phyloP scores from a whole-genome alignment of 768 basidiomycete genomes.

The Pholiota conissans region DNA sequence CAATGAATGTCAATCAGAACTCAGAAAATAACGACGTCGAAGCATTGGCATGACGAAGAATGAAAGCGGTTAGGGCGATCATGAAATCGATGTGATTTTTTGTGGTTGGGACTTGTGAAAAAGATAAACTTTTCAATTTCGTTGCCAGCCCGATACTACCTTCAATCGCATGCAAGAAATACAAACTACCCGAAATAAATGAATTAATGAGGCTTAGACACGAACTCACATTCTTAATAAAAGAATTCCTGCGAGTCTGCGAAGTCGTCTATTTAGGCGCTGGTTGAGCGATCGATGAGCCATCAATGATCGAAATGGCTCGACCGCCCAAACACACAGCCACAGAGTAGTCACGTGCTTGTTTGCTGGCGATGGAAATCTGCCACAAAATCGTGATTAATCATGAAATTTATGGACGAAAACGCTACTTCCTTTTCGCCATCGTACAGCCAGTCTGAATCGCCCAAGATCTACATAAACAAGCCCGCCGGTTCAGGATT shows the following conservation, averaged over 20 bases:
- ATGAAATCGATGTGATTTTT: too few relatives aligned
- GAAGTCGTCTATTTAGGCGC: neutral
- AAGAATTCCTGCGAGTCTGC: too few relatives aligned
- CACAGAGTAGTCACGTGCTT: neutral
- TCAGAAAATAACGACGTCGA: too few relatives aligned
- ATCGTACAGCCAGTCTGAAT: conserved; percentile 25
- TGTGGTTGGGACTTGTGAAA: too few relatives aligned
- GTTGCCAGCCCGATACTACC: too few relatives aligned
- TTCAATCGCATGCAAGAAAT: too few relatives aligned
- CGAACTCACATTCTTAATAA: too few relatives aligned
- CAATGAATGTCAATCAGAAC: too few relatives aligned
- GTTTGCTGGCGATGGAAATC: conserved; percentile 8
- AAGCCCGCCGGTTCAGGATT: conserved; percentile 48
- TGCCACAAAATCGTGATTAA: conserved; percentile 9
- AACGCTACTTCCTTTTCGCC: conserved; percentile 23
- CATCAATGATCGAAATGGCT: neutral
- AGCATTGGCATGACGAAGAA: neutral
- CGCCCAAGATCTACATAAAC: conserved; percentile 27
- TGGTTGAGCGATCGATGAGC: neutral
- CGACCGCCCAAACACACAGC: neutral
- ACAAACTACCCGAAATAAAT: too few relatives aligned
- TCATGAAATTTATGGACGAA: conserved; percentile 12
- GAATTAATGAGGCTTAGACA: too few relatives aligned
- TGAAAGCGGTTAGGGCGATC: neutral
- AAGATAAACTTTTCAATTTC: too few relatives aligned